phyloP scores from a whole-genome alignment of 2,329 filamentous ascomycete species.

The Epichloe bromicola region DNA sequence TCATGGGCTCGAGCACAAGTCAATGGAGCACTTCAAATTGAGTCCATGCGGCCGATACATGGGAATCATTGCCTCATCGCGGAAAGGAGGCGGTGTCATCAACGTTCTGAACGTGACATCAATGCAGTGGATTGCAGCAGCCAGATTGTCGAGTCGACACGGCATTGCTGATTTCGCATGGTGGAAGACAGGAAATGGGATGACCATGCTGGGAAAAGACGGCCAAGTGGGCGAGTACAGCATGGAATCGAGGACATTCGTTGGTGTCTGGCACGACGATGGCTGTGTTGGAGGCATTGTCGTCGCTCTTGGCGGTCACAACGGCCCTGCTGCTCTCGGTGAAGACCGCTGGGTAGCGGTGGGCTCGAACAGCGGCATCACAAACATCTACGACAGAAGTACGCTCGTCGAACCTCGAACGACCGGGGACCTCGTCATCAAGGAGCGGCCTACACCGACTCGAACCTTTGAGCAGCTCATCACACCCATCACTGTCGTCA shows the following conservation, averaged over 20 bases:
- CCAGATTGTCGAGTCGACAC: slow-evolving; percentile 66
- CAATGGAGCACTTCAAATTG: slow-evolving; percentile 81
- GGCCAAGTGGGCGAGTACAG: slow-evolving; percentile 88
- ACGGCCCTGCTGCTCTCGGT: slow-evolving; percentile 50
- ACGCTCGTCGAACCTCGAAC: slow-evolving; percentile 36
- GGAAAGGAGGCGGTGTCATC: slow-evolving; percentile 77
- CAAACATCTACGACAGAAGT: slow-evolving; percentile 84
- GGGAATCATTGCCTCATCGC: slow-evolving; percentile 65
- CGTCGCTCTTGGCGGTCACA: slow-evolving; percentile 60
- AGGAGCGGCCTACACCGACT: slow-evolving; percentile 56
- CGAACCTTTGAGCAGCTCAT: slow-evolving; percentile 74
- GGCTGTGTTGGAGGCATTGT: slow-evolving; percentile 78
- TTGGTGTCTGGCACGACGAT: slow-evolving; percentile 81
- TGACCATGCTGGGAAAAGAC: slow-evolving; percentile 72
- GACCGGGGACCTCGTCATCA: slow-evolving; percentile 37
- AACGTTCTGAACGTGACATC: slow-evolving; percentile 72
- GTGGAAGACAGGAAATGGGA: slow-evolving; percentile 75
- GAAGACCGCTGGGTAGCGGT: slow-evolving; percentile 82
- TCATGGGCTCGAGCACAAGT: slow-evolving; percentile 68
- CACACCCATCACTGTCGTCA: slow-evolving; percentile 66
- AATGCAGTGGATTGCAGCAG: slow-evolving; percentile 77
- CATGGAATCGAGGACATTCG: slow-evolving; percentile 50
- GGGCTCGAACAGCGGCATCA: slow-evolving; percentile 74
- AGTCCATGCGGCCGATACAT: slow-evolving; percentile 81
- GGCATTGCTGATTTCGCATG: slow-evolving; percentile 86